Base-by-base conservation (phyloP, 164 flowering plant species). In the Paratinospora sagittata region DNA sequence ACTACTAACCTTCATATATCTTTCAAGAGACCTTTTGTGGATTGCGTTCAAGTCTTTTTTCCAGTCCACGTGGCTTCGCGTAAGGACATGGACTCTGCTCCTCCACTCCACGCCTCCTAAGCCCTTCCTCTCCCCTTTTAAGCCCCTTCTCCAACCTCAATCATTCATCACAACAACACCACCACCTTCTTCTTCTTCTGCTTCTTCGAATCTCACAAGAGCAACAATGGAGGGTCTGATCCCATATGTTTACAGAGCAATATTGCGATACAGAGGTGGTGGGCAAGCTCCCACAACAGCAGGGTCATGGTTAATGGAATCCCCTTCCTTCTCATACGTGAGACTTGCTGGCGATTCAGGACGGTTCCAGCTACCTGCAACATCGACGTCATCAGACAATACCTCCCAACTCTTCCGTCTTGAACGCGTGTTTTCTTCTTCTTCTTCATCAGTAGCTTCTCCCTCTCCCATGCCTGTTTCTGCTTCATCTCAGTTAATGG, bases 291-390 rank as follows among this genome's bases (percentile, higher is more conserved):
- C 70, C 70, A 47, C 33, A 16, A 3, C 33, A 6, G 21, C 61
- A 52, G n/a, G 21, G 0, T 13, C 70, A 67, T 67, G 70, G 70
- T 47, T 67, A 8, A 57, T 47, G 11, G 70, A 67, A 16, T 67
- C 70, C 8, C 61, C 61, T 67, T 49, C 70, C 6, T 9, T 57
- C 30, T 47, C 61, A 1, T 47, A 67, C 37, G 33, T 26, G 30
- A 67, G 61, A 67, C 70, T 67, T 30, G 23, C 70, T 6, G 37
- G 70, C 23, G 70, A 67, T 17, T 67, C 70, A 24, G 70, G 60
- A 27, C 37, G 61, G 6, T 67, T 67, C 37, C 70, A 67, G 24
- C 27, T 58, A 37, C 23, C 68, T 3, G 34, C 34, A 30, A 30
- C 34, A 30, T 30, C 34, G 2, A 30, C 34, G 34, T 21, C 61